Percentiles rank a stretch among this genome's conserved stretches.
These are phyloP conservation scores for Fusarium hostae DNA, from an alignment of 2,329 filamentous ascomycete genomes.

Conservation along the genomic window DNA sequence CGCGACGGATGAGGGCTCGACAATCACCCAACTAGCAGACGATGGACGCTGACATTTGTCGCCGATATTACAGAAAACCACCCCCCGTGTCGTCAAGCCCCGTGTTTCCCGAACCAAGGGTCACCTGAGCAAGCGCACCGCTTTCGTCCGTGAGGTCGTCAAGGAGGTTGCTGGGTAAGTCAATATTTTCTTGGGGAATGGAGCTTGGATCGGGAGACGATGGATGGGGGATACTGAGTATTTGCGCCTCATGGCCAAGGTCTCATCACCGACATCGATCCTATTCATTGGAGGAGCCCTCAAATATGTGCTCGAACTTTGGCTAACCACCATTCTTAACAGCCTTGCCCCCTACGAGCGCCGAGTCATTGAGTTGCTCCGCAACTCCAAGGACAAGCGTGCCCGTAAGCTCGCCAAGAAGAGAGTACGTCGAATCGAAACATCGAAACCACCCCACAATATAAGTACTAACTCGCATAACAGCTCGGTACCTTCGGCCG, in stretches of 20 bases:
- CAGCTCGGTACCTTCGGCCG: conserved; percentile 98
- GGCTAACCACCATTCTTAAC: conserved; percentile 44
- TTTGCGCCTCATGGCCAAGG: not conserved
- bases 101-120: conserved; percentile 90
- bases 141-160: conserved; percentile 96
- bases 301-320: not conserved
- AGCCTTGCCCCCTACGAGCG: conserved; percentile 96
- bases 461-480: conserved; percentile 42
- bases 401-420: conserved; percentile 99
- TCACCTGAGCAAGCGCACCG: conserved; percentile 94
- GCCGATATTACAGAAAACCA: conserved; percentile 76
- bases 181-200: not conserved
- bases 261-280: not conserved
- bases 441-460: not conserved
- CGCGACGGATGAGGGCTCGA: conserved; percentile 40
- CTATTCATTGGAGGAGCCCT: not conserved
- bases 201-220: not conserved
- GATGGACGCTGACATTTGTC: conserved; percentile 70
- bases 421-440: conserved; percentile 73
- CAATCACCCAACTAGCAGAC: conserved; percentile 55
- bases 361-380: conserved; percentile 97
- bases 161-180: conserved; percentile 97
- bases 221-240: not conserved
- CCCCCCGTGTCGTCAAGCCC: conserved; percentile 79
- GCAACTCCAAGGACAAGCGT: conserved; percentile 99